Base-by-base conservation (phyloP, 345 rosid genomes). In the Lenwebbia sp. region DNA sequence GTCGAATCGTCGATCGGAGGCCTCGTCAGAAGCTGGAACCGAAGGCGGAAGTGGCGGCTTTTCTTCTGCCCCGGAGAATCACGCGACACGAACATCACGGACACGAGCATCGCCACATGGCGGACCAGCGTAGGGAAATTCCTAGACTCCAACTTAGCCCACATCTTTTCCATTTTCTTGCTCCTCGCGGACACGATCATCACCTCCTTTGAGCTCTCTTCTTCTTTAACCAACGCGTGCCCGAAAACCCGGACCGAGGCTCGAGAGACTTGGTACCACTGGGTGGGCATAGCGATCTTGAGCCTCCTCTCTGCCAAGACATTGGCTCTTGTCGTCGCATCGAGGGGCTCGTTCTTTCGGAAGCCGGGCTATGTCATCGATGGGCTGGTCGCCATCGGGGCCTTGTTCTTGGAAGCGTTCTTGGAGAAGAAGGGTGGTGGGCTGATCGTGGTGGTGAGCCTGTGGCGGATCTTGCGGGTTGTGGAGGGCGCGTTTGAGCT, bases 391-490 rank as follows among this genome's bases (percentile, higher is more conserved):
- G 90, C 90, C 3, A 28, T 89, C 15, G 91, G 92, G 76, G 98
- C 96, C 12, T 54, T 94, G 83, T 26, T 94, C 86, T 85, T 93
- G 86, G 98, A 95, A 85, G 90, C 89, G 1, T 83, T 87, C 54
- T 41, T 94, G 88, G 95, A 91, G 84, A 86, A 21, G 84, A 91
- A 87, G 56, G 98, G 95, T 56, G 94, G 94, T 14, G 97, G 96
- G 19, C 90, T 95, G 91, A 86, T 96, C 30, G 94, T 92, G 5
- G 87, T 93, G 83, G 95, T 92, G 65, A 93, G 98, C 58, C 88
- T 95, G 89, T 96, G 98, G 99, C 85, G 96, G 33, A 90, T 96
- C 56, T 82, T 93, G 83, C 91, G 98, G 75, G 92, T 94, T 55
- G 91, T 96, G 13, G 98, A 94, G 87, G 93, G 93, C 54, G 95